Evolutionary conservation across 306 rosid genomes (phyloP).

Genomic region (Sphenostylis stenocarpa): DNA sequence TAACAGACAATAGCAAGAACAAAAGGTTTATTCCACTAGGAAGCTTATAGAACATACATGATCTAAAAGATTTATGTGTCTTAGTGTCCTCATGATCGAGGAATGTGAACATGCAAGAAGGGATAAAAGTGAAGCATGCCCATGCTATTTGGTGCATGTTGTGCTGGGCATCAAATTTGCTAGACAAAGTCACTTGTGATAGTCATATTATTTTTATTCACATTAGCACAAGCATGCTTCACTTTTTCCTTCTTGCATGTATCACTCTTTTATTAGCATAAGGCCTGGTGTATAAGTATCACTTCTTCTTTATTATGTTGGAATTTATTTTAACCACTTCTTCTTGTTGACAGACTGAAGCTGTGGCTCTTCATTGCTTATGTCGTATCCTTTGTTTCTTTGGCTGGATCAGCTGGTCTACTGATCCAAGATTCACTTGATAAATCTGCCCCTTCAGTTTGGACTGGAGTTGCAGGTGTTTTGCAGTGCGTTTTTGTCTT

Average conservation of each 20-base stretch:
- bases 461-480: slow-evolving; percentile 97
- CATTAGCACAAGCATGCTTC: too few species aligned
- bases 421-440: slow-evolving; percentile 90
- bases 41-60: not conserved
- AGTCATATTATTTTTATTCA: not conserved
- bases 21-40: not conserved
- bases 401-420: slow-evolving; percentile 96
- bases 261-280: too few species aligned
- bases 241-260: too few species aligned
- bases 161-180: not conserved
- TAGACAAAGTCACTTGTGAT: not conserved
- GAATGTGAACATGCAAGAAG: not conserved
- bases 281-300: too few species aligned
- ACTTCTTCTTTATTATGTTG: slow-evolving; percentile 15
- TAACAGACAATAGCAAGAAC: not conserved
- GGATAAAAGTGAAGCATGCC: not conserved
- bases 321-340: slow-evolving; percentile 30
- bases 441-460: slow-evolving; percentile 77
- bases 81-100: not conserved
- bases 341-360: slow-evolving; percentile 71
- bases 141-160: not conserved
- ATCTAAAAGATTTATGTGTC: not conserved
- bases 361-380: slow-evolving; percentile 98
- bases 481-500: slow-evolving; percentile 86
- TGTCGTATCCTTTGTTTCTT: slow-evolving; percentile 93